Base-by-base conservation (phyloP, 2,329 filamentous ascomycete species). In the Aspergillus sclerotialis region DNA sequence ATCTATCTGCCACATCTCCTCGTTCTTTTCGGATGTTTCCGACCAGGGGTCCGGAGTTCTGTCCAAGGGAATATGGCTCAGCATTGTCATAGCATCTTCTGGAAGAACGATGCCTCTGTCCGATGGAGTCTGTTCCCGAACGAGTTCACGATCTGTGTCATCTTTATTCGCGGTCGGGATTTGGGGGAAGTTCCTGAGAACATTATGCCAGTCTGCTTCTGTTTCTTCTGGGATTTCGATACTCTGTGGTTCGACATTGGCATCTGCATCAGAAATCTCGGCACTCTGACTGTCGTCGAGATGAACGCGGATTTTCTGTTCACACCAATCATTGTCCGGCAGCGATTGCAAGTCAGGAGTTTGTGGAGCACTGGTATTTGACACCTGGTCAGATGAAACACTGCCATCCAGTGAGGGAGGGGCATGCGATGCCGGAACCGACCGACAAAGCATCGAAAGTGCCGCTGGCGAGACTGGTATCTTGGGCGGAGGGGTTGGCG, bases 401-500 rank as follows among this genome's bases (percentile, higher is more conserved):
- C 87, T 94, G 14, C 88, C 89, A 63, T 94, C 89, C 3, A 94
- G 70, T 4, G 90, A 95, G 3, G 90, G 90, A 4, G 89, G 82
- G 5, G 85, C 82, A 36, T 86, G 89, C 18, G 79, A 75, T 23
- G 78, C 80, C 2, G 87, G 87, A 3, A 90, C 72, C 30, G 78
- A 73, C 14, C 80, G 72, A 17, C 76, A 73, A 57, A 94, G 78
- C 52, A 84, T 80, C 8, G 78, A 79, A 46, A 90, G 70, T 37
- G 82, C 77, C 12, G 78, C 78, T 4, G 84, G 84, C 4, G 84
- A 89, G 63, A 93, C 82, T 36, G 81, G 75, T 14, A 92, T 76
- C 53, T 71, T 67, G 29, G 58, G 63, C 21, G 59, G 72, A 12
- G 70, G 70, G 1, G 69, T 72, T 10, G 70, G 64, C 5, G 60